Evolutionary conservation across 2,329 filamentous ascomycete species (phyloP).

Genomic region (Sporothrix mexicana): DNA sequence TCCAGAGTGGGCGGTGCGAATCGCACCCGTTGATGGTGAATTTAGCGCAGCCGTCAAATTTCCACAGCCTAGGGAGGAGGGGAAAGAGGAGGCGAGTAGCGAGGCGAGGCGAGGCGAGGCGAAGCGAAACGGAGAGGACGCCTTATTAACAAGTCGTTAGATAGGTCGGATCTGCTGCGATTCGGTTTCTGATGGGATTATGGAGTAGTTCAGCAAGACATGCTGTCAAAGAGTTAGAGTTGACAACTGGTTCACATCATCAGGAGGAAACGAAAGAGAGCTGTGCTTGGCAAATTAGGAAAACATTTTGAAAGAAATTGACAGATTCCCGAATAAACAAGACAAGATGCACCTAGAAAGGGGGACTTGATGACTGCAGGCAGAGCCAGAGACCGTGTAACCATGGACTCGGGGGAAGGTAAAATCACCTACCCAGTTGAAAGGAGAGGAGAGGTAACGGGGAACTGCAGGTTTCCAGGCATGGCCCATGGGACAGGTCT

Average conservation of each 20-base stretch:
- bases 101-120: conserved; percentile 1
- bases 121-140: conserved; percentile 7
- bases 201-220: neutral
- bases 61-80: conserved; percentile 22
- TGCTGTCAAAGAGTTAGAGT: neutral
- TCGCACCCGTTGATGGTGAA: neutral
- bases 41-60: conserved; percentile 29
- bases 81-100: conserved; percentile 1
- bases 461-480: neutral
- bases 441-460: no score
- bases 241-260: neutral
- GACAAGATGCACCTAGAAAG: conserved; percentile 8
- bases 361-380: neutral
- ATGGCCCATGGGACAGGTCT: neutral
- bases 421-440: neutral
- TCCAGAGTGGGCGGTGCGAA: neutral
- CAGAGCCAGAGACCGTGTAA: conserved; percentile 16
- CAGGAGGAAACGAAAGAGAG: neutral
- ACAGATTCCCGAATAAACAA: conserved; percentile 6
- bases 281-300: neutral
- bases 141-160: neutral
- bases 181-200: neutral
- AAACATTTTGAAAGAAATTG: conserved; percentile 8
- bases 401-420: conserved; percentile 20
- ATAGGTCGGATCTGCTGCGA: neutral